Conservation (phyloP, 768 basidiomycete genomes). For the Pleurotus cornucopiae region DNA sequence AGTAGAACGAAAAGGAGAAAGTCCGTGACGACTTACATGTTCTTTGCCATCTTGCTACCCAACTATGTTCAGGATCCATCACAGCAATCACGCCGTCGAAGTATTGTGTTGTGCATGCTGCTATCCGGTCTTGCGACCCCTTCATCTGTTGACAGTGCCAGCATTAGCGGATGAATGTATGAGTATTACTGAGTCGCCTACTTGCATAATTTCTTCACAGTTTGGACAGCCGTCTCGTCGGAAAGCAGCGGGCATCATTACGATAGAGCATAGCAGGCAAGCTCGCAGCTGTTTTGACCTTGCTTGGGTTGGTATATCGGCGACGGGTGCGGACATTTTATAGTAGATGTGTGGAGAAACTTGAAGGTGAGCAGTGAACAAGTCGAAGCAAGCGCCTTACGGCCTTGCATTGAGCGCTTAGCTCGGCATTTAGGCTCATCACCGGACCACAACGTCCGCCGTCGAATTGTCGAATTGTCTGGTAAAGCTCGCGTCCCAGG, state of each 20-base stretch:
- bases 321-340: conserved; percentile 11
- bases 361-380: neutral
- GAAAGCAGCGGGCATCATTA: conserved; percentile 83
- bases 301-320: conserved; percentile 50
- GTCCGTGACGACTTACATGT: conserved; percentile 61
- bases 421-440: too few relatives aligned
- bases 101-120: conserved; percentile 83
- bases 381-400: too few relatives aligned
- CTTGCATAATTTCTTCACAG: conserved; percentile 94
- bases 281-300: conserved; percentile 79
- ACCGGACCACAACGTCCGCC: too few relatives aligned
- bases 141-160: conserved; percentile 60
- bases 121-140: conserved; percentile 77
- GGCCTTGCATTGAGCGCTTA: too few relatives aligned
- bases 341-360: neutral
- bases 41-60: conserved; percentile 97
- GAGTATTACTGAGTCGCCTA: conserved; percentile 25
- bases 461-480: too few relatives aligned
- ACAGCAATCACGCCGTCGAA: conserved; percentile 92
- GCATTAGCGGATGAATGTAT: neutral
- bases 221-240: conserved; percentile 89
- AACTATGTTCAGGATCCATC: conserved; percentile 81
- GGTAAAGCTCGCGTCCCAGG: too few relatives aligned
- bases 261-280: conserved; percentile 89
- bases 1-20: neutral